Percentiles rank a stretch among this genome's conserved stretches.
phyloP scores from a whole-genome alignment of 306 rosid genomes.

The Medicago arabica region DNA sequence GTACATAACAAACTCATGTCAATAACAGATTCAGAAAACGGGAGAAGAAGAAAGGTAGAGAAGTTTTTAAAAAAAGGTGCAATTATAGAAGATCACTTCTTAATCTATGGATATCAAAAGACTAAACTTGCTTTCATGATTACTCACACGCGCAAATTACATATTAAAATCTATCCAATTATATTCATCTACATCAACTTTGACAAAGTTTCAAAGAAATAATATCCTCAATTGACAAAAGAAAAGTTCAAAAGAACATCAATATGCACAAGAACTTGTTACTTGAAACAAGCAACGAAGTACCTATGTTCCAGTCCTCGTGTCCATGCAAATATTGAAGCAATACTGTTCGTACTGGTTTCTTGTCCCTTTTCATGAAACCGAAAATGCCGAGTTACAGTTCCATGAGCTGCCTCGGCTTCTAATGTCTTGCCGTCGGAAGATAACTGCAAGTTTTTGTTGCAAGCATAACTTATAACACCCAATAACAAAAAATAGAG shows the following conservation, averaged over 20 bases:
- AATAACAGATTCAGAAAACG: conserved; percentile 8
- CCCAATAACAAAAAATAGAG: conserved; percentile 35
- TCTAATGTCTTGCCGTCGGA: conserved; percentile 97
- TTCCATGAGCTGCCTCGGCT: conserved; percentile 99
- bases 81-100: background rate
- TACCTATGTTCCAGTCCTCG: conserved; percentile 96
- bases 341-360: conserved; percentile 98
- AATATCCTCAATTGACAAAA: background rate
- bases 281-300: conserved; percentile 35
- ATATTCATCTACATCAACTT: conserved; percentile 15
- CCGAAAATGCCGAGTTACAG: conserved; percentile 94
- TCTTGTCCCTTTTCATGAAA: conserved; percentile 92
- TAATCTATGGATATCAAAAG: background rate
- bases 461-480: conserved; percentile 9
- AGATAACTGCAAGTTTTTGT: conserved; percentile 70
- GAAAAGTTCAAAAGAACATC: conserved; percentile 9
- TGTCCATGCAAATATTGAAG: conserved; percentile 98
- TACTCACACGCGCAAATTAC: background rate
- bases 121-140: background rate
- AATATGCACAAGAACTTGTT: conserved; percentile 22
- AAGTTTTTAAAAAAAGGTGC: background rate
- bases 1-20: conserved; percentile 20
- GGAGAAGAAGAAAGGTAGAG: background rate
- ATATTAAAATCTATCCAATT: background rate
- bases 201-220: conserved; percentile 10